Evolutionary conservation across 2,329 filamentous ascomycete species (phyloP).

Genomic region (Aspergillus ochraceus): DNA sequence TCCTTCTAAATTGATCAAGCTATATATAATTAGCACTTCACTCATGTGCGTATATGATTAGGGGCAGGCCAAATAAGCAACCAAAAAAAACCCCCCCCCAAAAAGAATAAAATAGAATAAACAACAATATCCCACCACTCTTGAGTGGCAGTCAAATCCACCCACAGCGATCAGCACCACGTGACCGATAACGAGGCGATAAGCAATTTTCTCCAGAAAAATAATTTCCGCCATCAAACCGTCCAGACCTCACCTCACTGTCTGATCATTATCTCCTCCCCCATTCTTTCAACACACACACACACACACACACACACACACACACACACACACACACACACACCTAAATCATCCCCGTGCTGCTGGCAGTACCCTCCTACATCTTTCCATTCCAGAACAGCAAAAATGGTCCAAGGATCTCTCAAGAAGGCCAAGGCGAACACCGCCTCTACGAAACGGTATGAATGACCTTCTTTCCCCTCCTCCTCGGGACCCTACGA

Average conservation of each 20-base stretch:
- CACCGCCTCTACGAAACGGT: conserved; percentile 38
- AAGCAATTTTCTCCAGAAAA: conserved; percentile 17
- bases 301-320: too few relatives aligned
- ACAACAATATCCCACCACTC: too few relatives aligned
- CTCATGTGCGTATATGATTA: too few relatives aligned
- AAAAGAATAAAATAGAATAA: too few relatives aligned
- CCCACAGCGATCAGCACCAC: conserved; percentile 2
- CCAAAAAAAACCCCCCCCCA: too few relatives aligned
- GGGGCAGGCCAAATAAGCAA: too few relatives aligned
- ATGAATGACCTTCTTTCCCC: conserved; percentile 7
- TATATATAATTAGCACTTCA: too few relatives aligned
- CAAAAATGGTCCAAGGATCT: conserved; percentile 22
- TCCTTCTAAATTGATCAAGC: too few relatives aligned
- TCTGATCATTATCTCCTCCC: not conserved
- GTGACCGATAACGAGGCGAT: conserved; percentile 17
- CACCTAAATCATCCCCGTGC: conserved; percentile 1
- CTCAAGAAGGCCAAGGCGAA: conserved; percentile 47
- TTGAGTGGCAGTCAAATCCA: too few relatives aligned
- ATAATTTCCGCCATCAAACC: not conserved
- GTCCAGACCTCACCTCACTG: not conserved
- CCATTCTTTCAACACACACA: too few relatives aligned
- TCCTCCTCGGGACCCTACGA: too few relatives aligned
- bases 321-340: too few relatives aligned
- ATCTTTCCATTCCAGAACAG: not conserved
- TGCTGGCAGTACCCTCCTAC: conserved; percentile 14